phyloP scores from a whole-genome alignment of 2,329 filamentous ascomycete genomes.

The Eurotiales sp. region DNA sequence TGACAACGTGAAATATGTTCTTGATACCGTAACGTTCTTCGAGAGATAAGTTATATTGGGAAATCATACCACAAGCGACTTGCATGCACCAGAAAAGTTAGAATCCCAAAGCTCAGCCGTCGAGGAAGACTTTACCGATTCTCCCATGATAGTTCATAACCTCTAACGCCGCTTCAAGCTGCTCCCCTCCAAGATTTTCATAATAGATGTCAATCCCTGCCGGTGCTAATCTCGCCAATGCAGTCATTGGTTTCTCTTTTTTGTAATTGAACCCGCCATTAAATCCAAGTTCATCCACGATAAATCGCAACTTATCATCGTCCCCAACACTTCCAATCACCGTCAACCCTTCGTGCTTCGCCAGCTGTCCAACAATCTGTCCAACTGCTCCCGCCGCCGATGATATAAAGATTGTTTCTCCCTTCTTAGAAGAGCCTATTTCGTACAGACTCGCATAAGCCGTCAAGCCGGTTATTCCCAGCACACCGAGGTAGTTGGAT shows the following conservation, averaged over 20 bases:
- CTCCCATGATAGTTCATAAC: constrained; percentile 60
- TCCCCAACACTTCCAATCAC: constrained; percentile 74
- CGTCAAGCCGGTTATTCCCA: constrained; percentile 70
- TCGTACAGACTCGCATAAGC: constrained; percentile 66
- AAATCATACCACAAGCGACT: constrained; percentile 61
- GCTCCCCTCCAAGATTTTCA: constrained; percentile 69
- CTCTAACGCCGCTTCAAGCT: constrained; percentile 60
- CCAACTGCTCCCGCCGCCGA: constrained; percentile 73
- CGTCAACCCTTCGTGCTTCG: constrained; percentile 67
- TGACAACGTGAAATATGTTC: no score
- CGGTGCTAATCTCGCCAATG: constrained; percentile 63
- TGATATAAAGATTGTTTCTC: constrained; percentile 71
- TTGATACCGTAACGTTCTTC: constrained; percentile 58
- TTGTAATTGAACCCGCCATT: no score
- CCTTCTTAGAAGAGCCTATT: constrained; percentile 65
- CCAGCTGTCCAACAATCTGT: constrained; percentile 71
- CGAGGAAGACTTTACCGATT: constrained; percentile 42
- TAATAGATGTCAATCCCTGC: constrained; percentile 73
- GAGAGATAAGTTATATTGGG: constrained; percentile 61
- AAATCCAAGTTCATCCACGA: constrained; percentile 53
- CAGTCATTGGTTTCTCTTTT: constrained; percentile 51
- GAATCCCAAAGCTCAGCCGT: no score
- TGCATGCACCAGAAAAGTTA: no score
- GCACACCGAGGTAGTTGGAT: constrained; percentile 64
- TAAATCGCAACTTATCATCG: constrained; percentile 71